Percentiles rank a stretch among this genome's conserved stretches.
Evolutionary conservation across 2,329 filamentous ascomycete genomes (phyloP).

Genomic region (Mycosphaerella sp.): DNA sequence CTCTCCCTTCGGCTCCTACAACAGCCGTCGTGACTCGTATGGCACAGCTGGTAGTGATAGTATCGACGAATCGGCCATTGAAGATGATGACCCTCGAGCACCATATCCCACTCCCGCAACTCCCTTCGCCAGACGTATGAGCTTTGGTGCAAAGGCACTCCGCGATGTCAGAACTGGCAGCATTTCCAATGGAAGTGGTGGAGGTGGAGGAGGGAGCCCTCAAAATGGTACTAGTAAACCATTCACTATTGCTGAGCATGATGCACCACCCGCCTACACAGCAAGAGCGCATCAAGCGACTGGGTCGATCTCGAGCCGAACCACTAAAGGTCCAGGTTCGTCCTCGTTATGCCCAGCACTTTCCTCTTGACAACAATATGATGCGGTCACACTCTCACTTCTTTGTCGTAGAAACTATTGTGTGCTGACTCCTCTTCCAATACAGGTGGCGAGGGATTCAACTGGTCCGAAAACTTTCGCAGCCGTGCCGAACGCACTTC

Average conservation of each 20-base stretch:
- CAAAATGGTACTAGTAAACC: slow-evolving; percentile 33
- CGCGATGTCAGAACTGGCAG: slow-evolving; percentile 56
- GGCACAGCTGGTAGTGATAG: slow-evolving; percentile 38
- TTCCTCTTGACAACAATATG: slow-evolving; percentile 9
- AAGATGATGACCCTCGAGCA: slow-evolving; percentile 44
- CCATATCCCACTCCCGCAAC: slow-evolving; percentile 44
- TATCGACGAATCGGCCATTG: slow-evolving; percentile 47
- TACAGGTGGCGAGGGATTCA: slow-evolving; percentile 75
- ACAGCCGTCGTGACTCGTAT: slow-evolving; percentile 40
- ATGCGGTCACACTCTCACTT: neutral
- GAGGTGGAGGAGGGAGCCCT: slow-evolving; percentile 28
- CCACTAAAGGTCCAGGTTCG: slow-evolving; percentile 54
- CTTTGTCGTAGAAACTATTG: neutral
- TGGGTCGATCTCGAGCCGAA: slow-evolving; percentile 46
- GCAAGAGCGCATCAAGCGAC: slow-evolving; percentile 26
- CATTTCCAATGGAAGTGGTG: slow-evolving; percentile 23
- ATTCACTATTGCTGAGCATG: slow-evolving; percentile 25
- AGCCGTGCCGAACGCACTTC: slow-evolving; percentile 72
- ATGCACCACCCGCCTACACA: slow-evolving; percentile 10
- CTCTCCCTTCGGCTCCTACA: slow-evolving; percentile 40
- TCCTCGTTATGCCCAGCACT: slow-evolving; percentile 36
- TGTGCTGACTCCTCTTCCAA: slow-evolving; percentile 44
- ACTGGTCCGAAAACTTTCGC: slow-evolving; percentile 94
- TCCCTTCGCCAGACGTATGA: slow-evolving; percentile 78
- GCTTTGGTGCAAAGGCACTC: slow-evolving; percentile 78